phyloP scores from a whole-genome alignment of 2,329 filamentous ascomycete genomes.

The Bipolaris victoriae region DNA sequence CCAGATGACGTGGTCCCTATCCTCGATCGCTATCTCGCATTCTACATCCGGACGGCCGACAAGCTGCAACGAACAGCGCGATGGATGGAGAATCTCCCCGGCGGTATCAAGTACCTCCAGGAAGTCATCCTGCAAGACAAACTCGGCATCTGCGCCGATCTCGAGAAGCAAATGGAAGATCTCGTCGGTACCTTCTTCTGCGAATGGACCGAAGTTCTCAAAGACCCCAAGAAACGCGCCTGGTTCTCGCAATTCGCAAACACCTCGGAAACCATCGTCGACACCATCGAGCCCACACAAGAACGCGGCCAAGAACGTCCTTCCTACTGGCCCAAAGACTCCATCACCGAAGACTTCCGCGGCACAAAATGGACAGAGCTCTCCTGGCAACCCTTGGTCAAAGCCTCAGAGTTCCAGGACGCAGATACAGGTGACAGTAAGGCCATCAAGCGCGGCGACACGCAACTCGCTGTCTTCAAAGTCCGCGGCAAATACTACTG shows the following conservation, averaged over 20 bases:
- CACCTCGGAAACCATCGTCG: constrained; percentile 69
- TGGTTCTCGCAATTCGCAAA: constrained; percentile 86
- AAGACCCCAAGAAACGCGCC: constrained; percentile 68
- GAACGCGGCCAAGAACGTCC: constrained; percentile 78
- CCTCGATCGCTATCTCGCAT: constrained; percentile 86
- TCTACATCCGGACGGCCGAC: constrained; percentile 93
- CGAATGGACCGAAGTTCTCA: constrained; percentile 87
- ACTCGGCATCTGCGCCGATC: constrained; percentile 80
- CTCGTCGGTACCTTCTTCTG: constrained; percentile 85
- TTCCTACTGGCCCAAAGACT: constrained; percentile 75
- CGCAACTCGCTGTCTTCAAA: constrained; percentile 86
- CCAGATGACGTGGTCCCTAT: constrained; percentile 82
- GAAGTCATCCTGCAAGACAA: constrained; percentile 85
- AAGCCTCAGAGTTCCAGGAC: constrained; percentile 71
- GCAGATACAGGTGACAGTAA: constrained; percentile 75
- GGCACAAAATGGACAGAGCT: constrained; percentile 69
- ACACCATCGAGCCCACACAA: constrained; percentile 71
- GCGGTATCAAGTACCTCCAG: constrained; percentile 81
- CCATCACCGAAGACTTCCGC: constrained; percentile 73
- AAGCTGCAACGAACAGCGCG: constrained; percentile 86
- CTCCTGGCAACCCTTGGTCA: constrained; percentile 80
- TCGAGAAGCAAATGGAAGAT: constrained; percentile 87
- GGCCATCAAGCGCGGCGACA: constrained; percentile 84
- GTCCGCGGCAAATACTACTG: constrained; percentile 81
- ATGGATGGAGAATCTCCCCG: constrained; percentile 84